A percentile compares a stretch with the other conserved stretches of the same genome.
These are phyloP conservation scores for Suillus bovinus DNA, from an alignment of 768 basidiomycete genomes.

Conservation along the genomic window DNA sequence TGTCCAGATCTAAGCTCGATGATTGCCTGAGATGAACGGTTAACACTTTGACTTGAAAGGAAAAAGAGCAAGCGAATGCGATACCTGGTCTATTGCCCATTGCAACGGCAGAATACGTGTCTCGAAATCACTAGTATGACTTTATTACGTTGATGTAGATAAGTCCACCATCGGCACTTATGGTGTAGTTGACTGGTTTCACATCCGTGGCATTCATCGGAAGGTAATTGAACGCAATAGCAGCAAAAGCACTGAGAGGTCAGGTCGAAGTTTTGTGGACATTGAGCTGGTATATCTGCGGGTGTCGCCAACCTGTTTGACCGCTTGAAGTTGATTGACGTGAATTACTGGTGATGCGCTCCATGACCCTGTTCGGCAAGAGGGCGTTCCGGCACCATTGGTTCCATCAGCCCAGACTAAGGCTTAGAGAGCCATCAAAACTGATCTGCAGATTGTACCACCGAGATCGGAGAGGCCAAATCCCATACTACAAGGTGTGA, in stretches of 20 bases:
- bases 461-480: slow-evolving; percentile 57
- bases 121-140: slow-evolving; percentile 71
- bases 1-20: slow-evolving; percentile 66
- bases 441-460: slow-evolving; percentile 45
- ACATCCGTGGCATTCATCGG: slow-evolving; percentile 38
- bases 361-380: slow-evolving; percentile 62
- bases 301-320: slow-evolving; percentile 50
- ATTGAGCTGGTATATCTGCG: slow-evolving; percentile 51
- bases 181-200: slow-evolving; percentile 61
- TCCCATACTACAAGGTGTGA: slow-evolving; percentile 48
- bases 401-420: slow-evolving; percentile 74
- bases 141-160: slow-evolving; percentile 61
- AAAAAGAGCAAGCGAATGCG: background rate
- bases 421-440: slow-evolving; percentile 53
- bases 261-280: slow-evolving; percentile 74
- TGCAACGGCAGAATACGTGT: slow-evolving; percentile 68
- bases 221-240: slow-evolving; percentile 59
- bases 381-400: slow-evolving; percentile 52
- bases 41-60: slow-evolving; percentile 2
- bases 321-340: slow-evolving; percentile 44
- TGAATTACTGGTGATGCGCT: slow-evolving; percentile 57
- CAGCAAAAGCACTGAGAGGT: slow-evolving; percentile 73
- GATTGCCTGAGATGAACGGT: slow-evolving; percentile 50
- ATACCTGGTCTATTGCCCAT: slow-evolving; percentile 69
- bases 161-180: slow-evolving; percentile 67